Base-by-base conservation (phyloP, 2,329 filamentous ascomycete species). In the Fusarium cicatricum region DNA sequence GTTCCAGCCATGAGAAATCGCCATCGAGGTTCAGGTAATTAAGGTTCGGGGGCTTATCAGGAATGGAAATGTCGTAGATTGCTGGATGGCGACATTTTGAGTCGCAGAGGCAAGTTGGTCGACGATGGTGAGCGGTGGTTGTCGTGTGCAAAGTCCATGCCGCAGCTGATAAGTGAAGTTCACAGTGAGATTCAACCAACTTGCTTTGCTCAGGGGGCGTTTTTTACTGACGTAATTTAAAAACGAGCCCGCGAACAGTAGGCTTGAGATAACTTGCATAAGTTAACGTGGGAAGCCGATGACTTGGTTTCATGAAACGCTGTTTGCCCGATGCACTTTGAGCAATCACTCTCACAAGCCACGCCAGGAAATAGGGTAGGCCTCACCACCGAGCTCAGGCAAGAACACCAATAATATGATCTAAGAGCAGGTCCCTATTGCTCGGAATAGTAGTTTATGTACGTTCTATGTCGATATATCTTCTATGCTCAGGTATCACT, bases 401-500 rank as follows among this genome's bases (percentile, higher is more conserved):
- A 26, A 3, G 5, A 26, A 26, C 23, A 26, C 4, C 21, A 21
- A 21, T n/a, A 7, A 21, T 10, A 26, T 26, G 9, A 8, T 36
- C 37, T 11, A 14, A 32, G 17, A 19, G 34, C 17, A 31, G 26
- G 28, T 33, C 16, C 56, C 50, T 60, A 45, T 57, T 56, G 39
- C 44, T 43, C 16, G 29, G 19, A 38, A 21, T 37, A 46, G 42
- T 21, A 41, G 26, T 54, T 59, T 55, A 66, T 58, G 38, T 67
- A 65, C 44, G 31, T 36, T 68, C 65, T 68, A 68, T 55, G 16
- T 54, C 43, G 42, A 58, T 67, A 45, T 61, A 46, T 47, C 51
- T 15, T 66, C 61, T 62, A 62, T 54, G 47, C 11, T 23, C 43
- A 50, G 28, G 41, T 43, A 50, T 62, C 39, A 50, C 50, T 58